Evolutionary conservation across 768 basidiomycete genomes (phyloP), one percentile per base, ranked within the genome.

Genomic region (Lenzites betulinus): DNA sequence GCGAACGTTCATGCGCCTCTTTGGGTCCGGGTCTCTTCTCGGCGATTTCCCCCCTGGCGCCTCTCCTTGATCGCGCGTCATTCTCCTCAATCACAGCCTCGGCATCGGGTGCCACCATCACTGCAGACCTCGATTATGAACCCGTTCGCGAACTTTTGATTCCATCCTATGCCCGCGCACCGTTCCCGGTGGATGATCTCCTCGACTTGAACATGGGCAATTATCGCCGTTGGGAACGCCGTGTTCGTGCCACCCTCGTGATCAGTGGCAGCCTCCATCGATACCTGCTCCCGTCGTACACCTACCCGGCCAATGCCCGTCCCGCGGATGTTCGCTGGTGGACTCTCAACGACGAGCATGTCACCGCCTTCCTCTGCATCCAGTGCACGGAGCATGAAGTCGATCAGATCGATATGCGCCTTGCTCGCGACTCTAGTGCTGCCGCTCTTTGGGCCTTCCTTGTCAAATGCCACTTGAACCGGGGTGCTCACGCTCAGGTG

Each of bases 191-290:
- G n/a, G n/a, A n/a, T n/a, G 23, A 39, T 2, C 23, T 56, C 0
- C 54, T 56, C 13, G 54, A 56, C 13, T 46, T 56, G 6, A 39
- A 15, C 22, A 8, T 18, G 7, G 33, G 46, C 54, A 56, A 56
- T 23, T 56, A 47, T 35, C 46, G 35, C 18, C 16, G n/a, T 6
- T 56, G 54, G 54, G 28, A 26, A 3, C 20, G 26, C 22, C 13
- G 22, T 22, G 33, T 56, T 7, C 20, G 3, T 0, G 25, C 25
- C 15, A 25, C 28, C 23, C 54, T 56, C 22, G 8, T 22, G 15
- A 13, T 56, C 46, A 7, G 18, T 13, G 54, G 54, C 39, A 41
- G 26, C 15, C 56, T 58, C n/a, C 11, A 23, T 4, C 6, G 30
- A 8, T 51, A 42, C 20, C 39, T 58, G 15, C 25, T 33, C 7